Evolutionary conservation across 495 filamentous ascomycete species (phyloP).

Genomic region (Penicillium psychrofluorescens): DNA sequence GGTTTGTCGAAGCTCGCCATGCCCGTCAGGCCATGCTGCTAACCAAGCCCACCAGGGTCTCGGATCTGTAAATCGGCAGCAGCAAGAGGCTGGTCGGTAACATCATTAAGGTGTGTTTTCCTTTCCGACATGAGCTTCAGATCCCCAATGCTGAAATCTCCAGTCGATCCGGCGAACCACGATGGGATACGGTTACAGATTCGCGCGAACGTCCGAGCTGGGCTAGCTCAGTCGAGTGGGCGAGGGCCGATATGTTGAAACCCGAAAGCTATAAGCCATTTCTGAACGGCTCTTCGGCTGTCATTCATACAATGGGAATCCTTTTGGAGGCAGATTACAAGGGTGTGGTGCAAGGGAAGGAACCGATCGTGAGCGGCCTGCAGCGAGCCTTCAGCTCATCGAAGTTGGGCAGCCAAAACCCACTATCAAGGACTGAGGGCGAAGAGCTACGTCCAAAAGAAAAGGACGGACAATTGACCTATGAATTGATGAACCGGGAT

Average conservation of each 20-base stretch:
- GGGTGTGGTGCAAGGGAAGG: slow-evolving; percentile 73
- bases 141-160: slow-evolving; percentile 5
- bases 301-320: slow-evolving; percentile 92
- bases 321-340: slow-evolving; percentile 99
- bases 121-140: not conserved
- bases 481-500: slow-evolving; percentile 97
- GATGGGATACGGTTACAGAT: slow-evolving; percentile 71
- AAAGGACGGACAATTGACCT: slow-evolving; percentile 71
- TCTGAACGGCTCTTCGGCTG: slow-evolving; percentile 66
- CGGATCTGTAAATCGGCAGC: slow-evolving; percentile 87
- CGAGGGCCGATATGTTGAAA: slow-evolving; percentile 75
- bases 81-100: slow-evolving; percentile 77
- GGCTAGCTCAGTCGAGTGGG: slow-evolving; percentile 78
- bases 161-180: slow-evolving; percentile 83
- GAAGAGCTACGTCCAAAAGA: slow-evolving; percentile 58
- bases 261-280: slow-evolving; percentile 68
- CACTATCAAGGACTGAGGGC: slow-evolving; percentile 47
- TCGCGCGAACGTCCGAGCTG: slow-evolving; percentile 68
- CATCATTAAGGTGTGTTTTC: slow-evolving; percentile 67
- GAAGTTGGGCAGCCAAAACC: slow-evolving; percentile 61
- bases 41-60: slow-evolving; percentile 45
- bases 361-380: slow-evolving; percentile 67
- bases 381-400: slow-evolving; percentile 65
- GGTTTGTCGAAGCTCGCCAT: slow-evolving; percentile 32
- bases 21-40: not conserved